Evolutionary conservation across 2,329 filamentous ascomycete genomes (phyloP).

Genomic region (Iodosphaeria phyllophila): DNA sequence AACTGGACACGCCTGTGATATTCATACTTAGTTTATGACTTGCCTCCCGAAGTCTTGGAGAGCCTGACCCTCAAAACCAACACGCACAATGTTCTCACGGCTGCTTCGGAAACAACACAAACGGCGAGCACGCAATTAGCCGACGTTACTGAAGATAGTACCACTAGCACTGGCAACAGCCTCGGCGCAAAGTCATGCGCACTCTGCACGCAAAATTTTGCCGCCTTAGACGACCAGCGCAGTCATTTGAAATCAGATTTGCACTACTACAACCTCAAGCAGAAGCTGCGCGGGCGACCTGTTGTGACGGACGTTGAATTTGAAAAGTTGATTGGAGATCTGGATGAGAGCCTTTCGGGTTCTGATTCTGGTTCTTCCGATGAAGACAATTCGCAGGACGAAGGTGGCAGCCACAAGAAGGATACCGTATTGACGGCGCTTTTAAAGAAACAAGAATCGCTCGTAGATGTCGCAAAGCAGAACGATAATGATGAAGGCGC

Average conservation of each 20-base stretch:
- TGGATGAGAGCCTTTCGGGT: constrained; percentile 86
- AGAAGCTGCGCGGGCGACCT: constrained; percentile 57
- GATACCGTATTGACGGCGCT: constrained; percentile 58
- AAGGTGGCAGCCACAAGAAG: constrained; percentile 30
- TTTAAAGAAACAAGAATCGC: constrained; percentile 64
- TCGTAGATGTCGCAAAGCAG: constrained; percentile 30
- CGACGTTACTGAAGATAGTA: too few relatives aligned
- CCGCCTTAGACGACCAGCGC: constrained; percentile 61
- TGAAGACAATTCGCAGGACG: constrained; percentile 45
- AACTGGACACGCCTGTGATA: constrained; percentile 6
- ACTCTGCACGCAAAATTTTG: constrained; percentile 57
- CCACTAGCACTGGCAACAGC: constrained; percentile 23
- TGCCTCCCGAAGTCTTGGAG: constrained; percentile 54
- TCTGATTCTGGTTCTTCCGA: constrained; percentile 60
- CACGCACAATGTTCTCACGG: too few relatives aligned
- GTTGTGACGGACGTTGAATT: constrained; percentile 70
- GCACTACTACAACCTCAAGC: constrained; percentile 88
- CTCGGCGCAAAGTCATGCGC: constrained; percentile 59
- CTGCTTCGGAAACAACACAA: too few relatives aligned
- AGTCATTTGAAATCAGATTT: constrained; percentile 78
- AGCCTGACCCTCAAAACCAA: constrained; percentile 45
- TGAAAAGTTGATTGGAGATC: constrained; percentile 62
- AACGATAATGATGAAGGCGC: constrained; percentile 30
- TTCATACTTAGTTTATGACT: constrained; percentile 50
- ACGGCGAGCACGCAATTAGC: too few relatives aligned